These are phyloP conservation scores for Roridomyces roridus DNA, from an alignment of 768 basidiomycete genomes.

Conservation along the genomic window DNA sequence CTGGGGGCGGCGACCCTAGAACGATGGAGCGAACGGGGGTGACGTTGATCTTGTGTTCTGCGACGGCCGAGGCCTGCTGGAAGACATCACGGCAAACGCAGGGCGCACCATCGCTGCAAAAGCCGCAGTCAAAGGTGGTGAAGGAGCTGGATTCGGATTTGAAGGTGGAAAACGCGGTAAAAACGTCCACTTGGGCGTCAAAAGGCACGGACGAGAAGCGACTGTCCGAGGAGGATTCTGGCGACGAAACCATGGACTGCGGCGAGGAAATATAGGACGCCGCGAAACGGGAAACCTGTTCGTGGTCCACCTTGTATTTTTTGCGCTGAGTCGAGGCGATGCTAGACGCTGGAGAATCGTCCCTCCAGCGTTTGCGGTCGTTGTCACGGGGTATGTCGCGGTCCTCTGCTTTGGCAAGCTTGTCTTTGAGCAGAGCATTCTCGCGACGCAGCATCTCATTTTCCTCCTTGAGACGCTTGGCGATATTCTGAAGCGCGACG, in stretches of 20 bases:
- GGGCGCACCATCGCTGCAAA: slow-evolving; percentile 71
- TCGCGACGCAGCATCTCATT: slow-evolving; percentile 77
- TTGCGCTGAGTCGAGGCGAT: slow-evolving; percentile 23
- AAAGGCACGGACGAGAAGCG: slow-evolving; percentile 40
- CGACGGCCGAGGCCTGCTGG: slow-evolving; percentile 47
- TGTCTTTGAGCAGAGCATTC: slow-evolving; percentile 65
- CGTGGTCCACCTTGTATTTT: slow-evolving; percentile 30
- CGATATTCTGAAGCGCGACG: slow-evolving; percentile 81
- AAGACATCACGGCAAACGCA: slow-evolving; percentile 82
- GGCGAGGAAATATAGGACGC: slow-evolving; percentile 48
- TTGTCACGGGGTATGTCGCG: slow-evolving; percentile 34
- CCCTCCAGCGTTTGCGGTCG: slow-evolving; percentile 67
- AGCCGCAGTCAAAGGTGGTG: slow-evolving; percentile 69
- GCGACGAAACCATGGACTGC: slow-evolving; percentile 59
- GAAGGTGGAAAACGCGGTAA: slow-evolving; percentile 35
- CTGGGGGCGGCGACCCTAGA: slow-evolving; percentile 29
- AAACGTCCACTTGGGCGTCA: slow-evolving; percentile 37
- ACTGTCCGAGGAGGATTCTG: slow-evolving; percentile 44
- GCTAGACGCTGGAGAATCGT: slow-evolving; percentile 49
- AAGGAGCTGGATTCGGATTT: slow-evolving; percentile 35
- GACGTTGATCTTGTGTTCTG: slow-evolving; percentile 23
- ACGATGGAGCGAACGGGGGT: slow-evolving; percentile 32
- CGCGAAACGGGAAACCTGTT: slow-evolving; percentile 38
- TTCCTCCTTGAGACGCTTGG: slow-evolving; percentile 86
- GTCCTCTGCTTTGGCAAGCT: slow-evolving; percentile 47